phyloP scores from a whole-genome alignment of 345 rosid genomes.

The Eucalyptus curtisii region DNA sequence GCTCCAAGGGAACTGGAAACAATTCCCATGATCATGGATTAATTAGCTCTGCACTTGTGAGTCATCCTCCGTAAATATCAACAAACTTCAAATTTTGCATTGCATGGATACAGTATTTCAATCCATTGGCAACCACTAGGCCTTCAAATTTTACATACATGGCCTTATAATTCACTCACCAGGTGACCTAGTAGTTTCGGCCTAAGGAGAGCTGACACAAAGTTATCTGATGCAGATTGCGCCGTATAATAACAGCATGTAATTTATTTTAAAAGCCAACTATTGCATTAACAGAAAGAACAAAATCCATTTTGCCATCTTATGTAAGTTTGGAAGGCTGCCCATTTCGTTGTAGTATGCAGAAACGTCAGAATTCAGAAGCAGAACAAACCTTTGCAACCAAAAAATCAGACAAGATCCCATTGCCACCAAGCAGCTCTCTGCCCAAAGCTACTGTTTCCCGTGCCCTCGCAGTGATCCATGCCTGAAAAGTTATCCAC shows the following conservation, averaged over 20 bases:
- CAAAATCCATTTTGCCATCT: not conserved
- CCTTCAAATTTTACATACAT: not conserved
- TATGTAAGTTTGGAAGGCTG: not conserved
- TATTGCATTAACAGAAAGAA: not conserved
- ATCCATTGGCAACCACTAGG: not conserved
- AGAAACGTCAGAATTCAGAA: not conserved
- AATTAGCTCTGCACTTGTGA: not conserved
- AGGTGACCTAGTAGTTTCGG: not conserved
- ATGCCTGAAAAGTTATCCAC: constrained; percentile 29
- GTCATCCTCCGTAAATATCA: not conserved
- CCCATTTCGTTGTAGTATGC: not conserved
- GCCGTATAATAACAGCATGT: not conserved
- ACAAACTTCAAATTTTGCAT: not conserved
- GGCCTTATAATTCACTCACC: not conserved
- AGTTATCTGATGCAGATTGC: not conserved
- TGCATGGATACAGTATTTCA: not conserved
- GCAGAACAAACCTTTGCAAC: constrained; percentile 70
- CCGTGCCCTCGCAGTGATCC: constrained; percentile 72
- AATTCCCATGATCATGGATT: not conserved
- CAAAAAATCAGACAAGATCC: constrained; percentile 72
- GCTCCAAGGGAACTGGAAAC: not conserved
- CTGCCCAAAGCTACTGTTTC: constrained; percentile 80
- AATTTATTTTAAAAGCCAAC: not conserved
- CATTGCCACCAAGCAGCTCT: constrained; percentile 93
- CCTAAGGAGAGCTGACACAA: not conserved